Evolutionary conservation across 257 asterid genomes (phyloP), one percentile per base, ranked within the genome.

Genomic region (Mitragyna speciosa): DNA sequence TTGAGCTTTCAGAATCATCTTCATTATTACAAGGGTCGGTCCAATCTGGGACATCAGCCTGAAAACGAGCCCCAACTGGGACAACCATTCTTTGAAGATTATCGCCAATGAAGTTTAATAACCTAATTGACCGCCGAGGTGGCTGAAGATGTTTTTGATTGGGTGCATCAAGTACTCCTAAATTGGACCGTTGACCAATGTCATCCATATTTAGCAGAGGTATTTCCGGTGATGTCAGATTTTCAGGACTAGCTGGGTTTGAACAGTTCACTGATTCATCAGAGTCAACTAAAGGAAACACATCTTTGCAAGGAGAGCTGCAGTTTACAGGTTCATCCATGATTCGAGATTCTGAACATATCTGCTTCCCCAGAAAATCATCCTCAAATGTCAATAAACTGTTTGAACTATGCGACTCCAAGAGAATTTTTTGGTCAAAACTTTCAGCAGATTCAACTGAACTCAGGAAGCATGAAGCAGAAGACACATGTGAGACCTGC

Each of bases 31-130:
- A 64, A 22, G 90, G 88, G 49, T 68, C 90, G 52, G 77, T 77
- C 93, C 93, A 93, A 72, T 88, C 87, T 2, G 94, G 96, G 72
- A 93, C 77, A 15, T 83, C 95, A 66, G 93, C 94, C 89, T 94
- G 98, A 85, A 94, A 94, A 33, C 90, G 88, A 33, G 94, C 88
- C 78, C 97, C 97, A 56, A 94, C 89, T 58, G 98, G 97, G 78
- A 94, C 59, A 83, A 73, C 88, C 69, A 75, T 82, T 80, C 77
- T 88, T 75, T 86, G 89, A 65, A 75, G 84, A 85, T 74, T 85
- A 69, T 90, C 90, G 7, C 85, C 87, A 41, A 82, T 84, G 70
- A 86, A 82, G 79, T 77, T 87, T 80, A 52, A 76, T 69, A 88
- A 63, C 83, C 89, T 82, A 78, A 36, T 33, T 75, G 97, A 88